These are phyloP conservation scores for Zoysia japonica DNA, from an alignment of 176 grass and related monocot species.

Conservation along the genomic window DNA sequence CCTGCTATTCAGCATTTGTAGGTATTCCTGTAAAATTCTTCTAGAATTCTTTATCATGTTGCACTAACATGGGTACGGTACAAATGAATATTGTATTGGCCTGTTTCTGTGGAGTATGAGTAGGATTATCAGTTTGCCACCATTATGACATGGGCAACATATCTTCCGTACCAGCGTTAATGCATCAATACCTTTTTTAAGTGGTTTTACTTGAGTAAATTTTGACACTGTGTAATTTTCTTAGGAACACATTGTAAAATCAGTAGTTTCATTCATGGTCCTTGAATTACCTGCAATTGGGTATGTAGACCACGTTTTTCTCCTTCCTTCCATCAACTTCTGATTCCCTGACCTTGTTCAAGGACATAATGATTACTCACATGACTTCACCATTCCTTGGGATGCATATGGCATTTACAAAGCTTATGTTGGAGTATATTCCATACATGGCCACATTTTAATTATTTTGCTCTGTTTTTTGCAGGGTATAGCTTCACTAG, in stretches of 20 bases:
- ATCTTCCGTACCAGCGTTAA: slow-evolving; percentile 24
- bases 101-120: slow-evolving; percentile 46
- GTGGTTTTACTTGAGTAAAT: slow-evolving; percentile 53
- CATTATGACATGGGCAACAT: slow-evolving; percentile 35
- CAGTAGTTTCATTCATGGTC: not conserved
- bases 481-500: not conserved
- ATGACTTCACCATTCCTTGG: slow-evolving; percentile 20
- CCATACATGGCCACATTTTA: slow-evolving; percentile 34
- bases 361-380: slow-evolving; percentile 54
- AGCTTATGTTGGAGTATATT: slow-evolving; percentile 15
- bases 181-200: slow-evolving; percentile 33
- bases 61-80: slow-evolving; percentile 10
- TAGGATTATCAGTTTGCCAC: slow-evolving; percentile 40
- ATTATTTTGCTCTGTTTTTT: slow-evolving; percentile 5
- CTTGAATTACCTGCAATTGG: slow-evolving; percentile 86
- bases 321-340: slow-evolving; percentile 77
- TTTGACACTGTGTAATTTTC: slow-evolving; percentile 17
- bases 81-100: slow-evolving; percentile 19
- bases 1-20: slow-evolving; percentile 18
- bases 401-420: not conserved
- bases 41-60: not conserved
- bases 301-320: slow-evolving; percentile 93
- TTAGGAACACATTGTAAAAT: not conserved
- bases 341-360: slow-evolving; percentile 83
- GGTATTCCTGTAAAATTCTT: not conserved